These are phyloP conservation scores for Kodamaea neixiangensis DNA, from an alignment of 805 yeast genomes.

Conservation along the genomic window DNA sequence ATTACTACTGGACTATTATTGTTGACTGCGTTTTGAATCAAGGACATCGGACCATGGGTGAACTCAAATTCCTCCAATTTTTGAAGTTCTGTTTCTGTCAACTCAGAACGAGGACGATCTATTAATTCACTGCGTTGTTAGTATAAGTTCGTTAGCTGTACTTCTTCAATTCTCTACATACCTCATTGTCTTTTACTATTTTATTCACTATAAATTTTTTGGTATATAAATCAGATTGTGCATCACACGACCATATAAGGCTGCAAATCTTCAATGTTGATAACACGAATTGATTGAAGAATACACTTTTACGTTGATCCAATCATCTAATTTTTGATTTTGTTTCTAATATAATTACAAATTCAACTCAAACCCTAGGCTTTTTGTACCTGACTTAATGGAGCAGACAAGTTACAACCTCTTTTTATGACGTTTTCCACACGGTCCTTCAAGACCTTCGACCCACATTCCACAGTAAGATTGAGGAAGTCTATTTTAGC, in stretches of 20 bases:
- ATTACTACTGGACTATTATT: constrained; percentile 77
- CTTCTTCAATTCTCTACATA: constrained; percentile 7
- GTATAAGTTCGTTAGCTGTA: constrained; percentile 17
- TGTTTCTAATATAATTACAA: neutral
- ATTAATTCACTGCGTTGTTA: constrained; percentile 56
- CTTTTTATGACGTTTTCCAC: constrained; percentile 77
- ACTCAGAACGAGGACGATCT: constrained; percentile 76
- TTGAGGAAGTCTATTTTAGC: constrained; percentile 69
- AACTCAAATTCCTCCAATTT: constrained; percentile 89
- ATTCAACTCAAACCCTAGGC: neutral
- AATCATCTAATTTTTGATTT: neutral
- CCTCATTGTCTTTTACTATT: constrained; percentile 12
- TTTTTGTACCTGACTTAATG: constrained; percentile 52
- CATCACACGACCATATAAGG: constrained; percentile 1
- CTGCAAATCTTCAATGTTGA: neutral
- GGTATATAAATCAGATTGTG: neutral
- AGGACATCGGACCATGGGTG: constrained; percentile 85
- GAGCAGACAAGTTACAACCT: constrained; percentile 81
- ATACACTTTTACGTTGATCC: neutral
- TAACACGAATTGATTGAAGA: too few relatives aligned
- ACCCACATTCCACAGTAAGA: constrained; percentile 67
- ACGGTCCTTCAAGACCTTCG: constrained; percentile 77
- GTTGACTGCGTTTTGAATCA: constrained; percentile 80
- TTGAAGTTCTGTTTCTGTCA: constrained; percentile 75
- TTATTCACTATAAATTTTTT: neutral